These are phyloP conservation scores for Rehmannia glutinosa DNA, from an alignment of 257 asterid genomes.

Conservation along the genomic window DNA sequence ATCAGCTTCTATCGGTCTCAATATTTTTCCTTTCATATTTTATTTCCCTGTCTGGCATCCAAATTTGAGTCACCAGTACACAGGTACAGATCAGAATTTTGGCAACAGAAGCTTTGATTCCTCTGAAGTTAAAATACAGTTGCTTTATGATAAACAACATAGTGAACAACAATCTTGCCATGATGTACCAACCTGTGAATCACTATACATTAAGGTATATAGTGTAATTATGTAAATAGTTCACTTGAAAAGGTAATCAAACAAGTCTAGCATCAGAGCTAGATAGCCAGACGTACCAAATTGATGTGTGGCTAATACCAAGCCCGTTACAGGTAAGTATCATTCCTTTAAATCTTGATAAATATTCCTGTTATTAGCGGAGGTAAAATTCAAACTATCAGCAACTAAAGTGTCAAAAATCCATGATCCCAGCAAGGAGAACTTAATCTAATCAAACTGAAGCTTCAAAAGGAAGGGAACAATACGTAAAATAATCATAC, in stretches of 20 bases:
- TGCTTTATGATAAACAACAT: too few relatives aligned
- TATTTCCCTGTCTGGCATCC: too few relatives aligned
- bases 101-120: too few relatives aligned
- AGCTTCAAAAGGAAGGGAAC: neutral
- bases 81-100: too few relatives aligned
- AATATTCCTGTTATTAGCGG: constrained; percentile 41
- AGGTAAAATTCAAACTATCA: constrained; percentile 14
- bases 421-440: constrained; percentile 17
- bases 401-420: constrained; percentile 7
- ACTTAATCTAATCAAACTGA: neutral
- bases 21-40: too few relatives aligned
- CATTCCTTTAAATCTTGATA: constrained; percentile 72
- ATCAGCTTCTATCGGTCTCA: too few relatives aligned
- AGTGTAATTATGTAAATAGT: too few relatives aligned
- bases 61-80: too few relatives aligned
- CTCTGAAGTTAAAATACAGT: too few relatives aligned
- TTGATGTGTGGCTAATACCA: constrained; percentile 51
- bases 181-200: too few relatives aligned
- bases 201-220: too few relatives aligned
- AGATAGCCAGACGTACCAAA: constrained; percentile 34
- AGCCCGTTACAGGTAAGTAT: constrained; percentile 69
- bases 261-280: constrained; percentile 2
- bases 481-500: neutral
- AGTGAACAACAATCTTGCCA: too few relatives aligned
- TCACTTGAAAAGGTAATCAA: constrained; percentile 4